These are phyloP conservation scores for Dipodascus albidus DNA, from an alignment of 805 yeast species.

Conservation along the genomic window DNA sequence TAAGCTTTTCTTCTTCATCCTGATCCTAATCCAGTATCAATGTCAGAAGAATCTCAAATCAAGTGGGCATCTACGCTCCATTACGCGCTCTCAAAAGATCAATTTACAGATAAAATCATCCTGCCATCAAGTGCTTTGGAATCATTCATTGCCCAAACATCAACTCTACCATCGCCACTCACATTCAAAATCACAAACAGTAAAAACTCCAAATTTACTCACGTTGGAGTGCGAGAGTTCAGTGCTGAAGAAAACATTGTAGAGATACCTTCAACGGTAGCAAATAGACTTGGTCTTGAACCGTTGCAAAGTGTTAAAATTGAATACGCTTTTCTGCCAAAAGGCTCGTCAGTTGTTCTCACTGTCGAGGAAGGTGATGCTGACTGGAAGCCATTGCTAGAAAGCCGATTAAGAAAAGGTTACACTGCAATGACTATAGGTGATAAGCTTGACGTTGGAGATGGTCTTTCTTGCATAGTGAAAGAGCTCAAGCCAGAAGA, in stretches of 20 bases:
- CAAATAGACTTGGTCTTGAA: constrained; percentile 20
- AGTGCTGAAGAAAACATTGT: constrained; percentile 30
- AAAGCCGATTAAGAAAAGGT: constrained; percentile 35
- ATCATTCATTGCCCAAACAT: constrained; percentile 17
- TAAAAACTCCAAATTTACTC: constrained; percentile 17
- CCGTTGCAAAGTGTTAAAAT: constrained; percentile 16
- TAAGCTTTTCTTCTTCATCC: neutral
- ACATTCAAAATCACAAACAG: constrained; percentile 24
- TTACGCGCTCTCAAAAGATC: neutral
- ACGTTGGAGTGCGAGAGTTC: constrained; percentile 40
- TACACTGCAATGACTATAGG: constrained; percentile 39
- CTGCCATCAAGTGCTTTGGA: constrained; percentile 25
- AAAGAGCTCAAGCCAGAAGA: constrained; percentile 30
- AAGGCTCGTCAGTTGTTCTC: constrained; percentile 35
- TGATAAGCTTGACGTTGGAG: constrained; percentile 21
- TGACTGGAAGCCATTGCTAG: constrained; percentile 46
- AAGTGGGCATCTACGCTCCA: neutral
- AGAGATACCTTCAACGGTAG: constrained; percentile 29
- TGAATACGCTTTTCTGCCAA: constrained; percentile 29
- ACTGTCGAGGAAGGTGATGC: constrained; percentile 30
- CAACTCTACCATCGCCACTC: constrained; percentile 27
- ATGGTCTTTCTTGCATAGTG: constrained; percentile 23
- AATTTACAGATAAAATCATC: constrained; percentile 22
- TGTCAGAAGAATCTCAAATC: neutral
- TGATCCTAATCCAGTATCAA: neutral